Evolutionary conservation across 2,329 filamentous ascomycete species (phyloP).

Genomic region (Lojkania enalia): DNA sequence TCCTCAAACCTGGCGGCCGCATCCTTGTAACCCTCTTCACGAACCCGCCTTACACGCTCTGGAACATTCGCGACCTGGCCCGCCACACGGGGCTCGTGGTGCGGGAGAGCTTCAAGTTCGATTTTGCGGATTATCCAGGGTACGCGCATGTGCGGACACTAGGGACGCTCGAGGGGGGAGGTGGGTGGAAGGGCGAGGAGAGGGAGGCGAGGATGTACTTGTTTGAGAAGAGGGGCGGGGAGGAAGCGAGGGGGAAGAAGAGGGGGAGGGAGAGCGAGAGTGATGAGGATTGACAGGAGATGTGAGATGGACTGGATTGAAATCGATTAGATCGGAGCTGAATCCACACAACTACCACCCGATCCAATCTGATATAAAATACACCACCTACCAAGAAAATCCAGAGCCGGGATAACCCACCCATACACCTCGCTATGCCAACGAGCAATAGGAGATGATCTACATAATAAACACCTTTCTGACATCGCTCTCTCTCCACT

Average conservation of each 20-base stretch:
- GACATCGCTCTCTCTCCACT: conserved; percentile 58
- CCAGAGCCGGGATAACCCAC: neutral
- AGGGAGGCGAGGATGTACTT: conserved; percentile 52
- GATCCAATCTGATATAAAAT: neutral
- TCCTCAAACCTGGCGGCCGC: conserved; percentile 57
- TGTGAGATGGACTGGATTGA: neutral
- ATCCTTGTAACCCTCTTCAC: conserved; percentile 90
- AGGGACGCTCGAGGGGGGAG: conserved; percentile 57
- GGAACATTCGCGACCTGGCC: conserved; percentile 89
- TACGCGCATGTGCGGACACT: conserved; percentile 75
- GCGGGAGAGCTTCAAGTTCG: conserved; percentile 70
- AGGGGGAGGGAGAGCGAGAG: conserved; percentile 18
- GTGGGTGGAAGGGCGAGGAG: conserved; percentile 55
- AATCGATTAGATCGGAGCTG: no score
- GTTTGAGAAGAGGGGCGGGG: conserved; percentile 45
- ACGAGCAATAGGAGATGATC: conserved; percentile 13
- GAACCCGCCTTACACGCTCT: conserved; percentile 89
- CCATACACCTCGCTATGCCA: conserved; percentile 9
- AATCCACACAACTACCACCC: neutral
- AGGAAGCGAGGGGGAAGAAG: conserved; percentile 19
- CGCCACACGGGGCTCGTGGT: conserved; percentile 75
- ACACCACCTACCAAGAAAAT: neutral
- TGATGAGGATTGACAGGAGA: conserved; percentile 13
- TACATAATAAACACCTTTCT: conserved; percentile 92
- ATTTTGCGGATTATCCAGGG: conserved; percentile 67